Evolutionary conservation across 2,329 filamentous ascomycete species (phyloP).

Genomic region (Diplodia scrobiculata): DNA sequence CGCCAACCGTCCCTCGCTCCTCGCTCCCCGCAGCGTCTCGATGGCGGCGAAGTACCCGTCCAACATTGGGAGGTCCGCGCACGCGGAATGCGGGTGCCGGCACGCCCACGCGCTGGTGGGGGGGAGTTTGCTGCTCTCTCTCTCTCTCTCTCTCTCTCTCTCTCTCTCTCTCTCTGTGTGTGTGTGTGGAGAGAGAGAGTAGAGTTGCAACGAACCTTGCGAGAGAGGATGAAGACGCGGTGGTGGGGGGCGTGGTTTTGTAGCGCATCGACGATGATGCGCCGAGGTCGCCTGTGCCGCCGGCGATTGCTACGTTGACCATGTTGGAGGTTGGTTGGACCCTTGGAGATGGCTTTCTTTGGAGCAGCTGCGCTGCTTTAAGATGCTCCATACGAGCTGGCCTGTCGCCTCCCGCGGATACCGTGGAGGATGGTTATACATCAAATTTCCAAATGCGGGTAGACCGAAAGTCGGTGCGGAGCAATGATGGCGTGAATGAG

Average conservation of each 20-base stretch:
- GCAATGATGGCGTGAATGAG: neutral
- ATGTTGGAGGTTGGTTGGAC: conserved; percentile 34
- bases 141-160: no score
- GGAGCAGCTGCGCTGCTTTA: neutral
- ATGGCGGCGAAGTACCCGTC: conserved; percentile 18
- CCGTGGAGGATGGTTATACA: neutral
- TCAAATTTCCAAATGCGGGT: neutral
- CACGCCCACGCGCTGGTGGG: conserved; percentile 50
- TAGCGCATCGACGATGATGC: conserved; percentile 52
- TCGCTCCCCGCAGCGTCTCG: conserved; percentile 30
- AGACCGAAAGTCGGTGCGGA: neutral
- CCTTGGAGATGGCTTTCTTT: neutral
- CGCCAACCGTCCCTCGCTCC: conserved; percentile 33
- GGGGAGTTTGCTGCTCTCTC: no score
- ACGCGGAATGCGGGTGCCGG: neutral
- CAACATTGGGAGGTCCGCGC: neutral
- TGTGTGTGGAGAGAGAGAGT: no score
- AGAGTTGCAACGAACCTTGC: conserved; percentile 40
- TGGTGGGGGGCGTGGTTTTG: conserved; percentile 41
- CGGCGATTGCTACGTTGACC: conserved; percentile 52
- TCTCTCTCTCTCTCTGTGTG: no score
- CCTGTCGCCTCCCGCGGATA: neutral
- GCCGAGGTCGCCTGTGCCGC: conserved; percentile 53
- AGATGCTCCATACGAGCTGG: neutral
- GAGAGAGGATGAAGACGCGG: conserved; percentile 47